Evolutionary conservation across 1,139 yeast species (phyloP).

Genomic region (Taiozyma sp.): DNA sequence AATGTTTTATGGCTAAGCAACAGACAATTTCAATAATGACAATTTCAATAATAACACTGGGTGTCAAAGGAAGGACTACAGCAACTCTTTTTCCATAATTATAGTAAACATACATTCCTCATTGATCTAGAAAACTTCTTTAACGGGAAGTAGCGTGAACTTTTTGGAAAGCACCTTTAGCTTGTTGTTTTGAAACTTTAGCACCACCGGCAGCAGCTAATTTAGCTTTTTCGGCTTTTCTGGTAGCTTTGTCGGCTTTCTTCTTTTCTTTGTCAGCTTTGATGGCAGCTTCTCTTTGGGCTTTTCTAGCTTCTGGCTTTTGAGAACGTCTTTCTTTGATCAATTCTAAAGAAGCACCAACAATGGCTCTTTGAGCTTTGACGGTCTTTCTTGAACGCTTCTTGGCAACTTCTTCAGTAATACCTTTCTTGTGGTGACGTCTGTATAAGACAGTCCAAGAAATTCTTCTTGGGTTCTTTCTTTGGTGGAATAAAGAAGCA

Average conservation of each 20-base stretch:
- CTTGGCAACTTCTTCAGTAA: slow-evolving; percentile 96
- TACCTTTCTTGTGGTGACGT: slow-evolving; percentile 99
- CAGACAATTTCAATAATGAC: too few species aligned
- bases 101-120: slow-evolving; percentile 10
- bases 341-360: slow-evolving; percentile 98
- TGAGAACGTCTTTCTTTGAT: slow-evolving; percentile 96
- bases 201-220: slow-evolving; percentile 68
- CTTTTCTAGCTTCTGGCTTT: slow-evolving; percentile 98
- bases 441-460: slow-evolving; percentile 99
- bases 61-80: neutral
- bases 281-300: slow-evolving; percentile 89
- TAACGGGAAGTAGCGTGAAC: slow-evolving; percentile 97
- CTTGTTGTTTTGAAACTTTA: slow-evolving; percentile 78
- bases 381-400: slow-evolving; percentile 97
- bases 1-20: too few species aligned
- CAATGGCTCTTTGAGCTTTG: slow-evolving; percentile 98
- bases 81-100: slow-evolving; percentile 23
- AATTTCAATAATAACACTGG: too few species aligned
- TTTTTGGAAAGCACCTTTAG: slow-evolving; percentile 94
- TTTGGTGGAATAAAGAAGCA: slow-evolving; percentile 97
- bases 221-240: slow-evolving; percentile 93
- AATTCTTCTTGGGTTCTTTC: slow-evolving; percentile 99
- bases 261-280: slow-evolving; percentile 93
- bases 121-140: slow-evolving; percentile 22
- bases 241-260: slow-evolving; percentile 89